Conservation (phyloP, 306 rosid genomes). For the Cucumis sativus region Cucumber_9930_V3 NC_026659.2:25564501-25565000, state of each 20-base stretch:
- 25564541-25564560: constrained; percentile 18
- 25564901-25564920: neutral
- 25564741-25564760: constrained; percentile 31
- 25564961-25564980: constrained; percentile 75
- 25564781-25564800: constrained; percentile 36
- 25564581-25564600: constrained; percentile 2
- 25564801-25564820: constrained; percentile 74
- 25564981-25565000: constrained; percentile 66
- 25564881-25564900: too few relatives aligned
- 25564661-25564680: too few relatives aligned
- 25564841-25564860: constrained; percentile 46
- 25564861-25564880: neutral
- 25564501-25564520: constrained; percentile 22
- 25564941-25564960: constrained; percentile 15
- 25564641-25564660: too few relatives aligned
- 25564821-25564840: constrained; percentile 66
- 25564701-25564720: constrained; percentile 23
- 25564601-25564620: neutral
- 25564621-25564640: too few relatives aligned
- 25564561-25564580: constrained; percentile 35
- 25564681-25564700: too few relatives aligned
- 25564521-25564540: constrained; percentile 19
- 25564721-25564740: constrained; percentile 51
- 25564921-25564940: neutral
- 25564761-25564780: constrained; percentile 69